Evolutionary conservation across 768 basidiomycete species (phyloP), one percentile per base, ranked within the genome.

Genomic region (Suillus cothurnatus): DNA sequence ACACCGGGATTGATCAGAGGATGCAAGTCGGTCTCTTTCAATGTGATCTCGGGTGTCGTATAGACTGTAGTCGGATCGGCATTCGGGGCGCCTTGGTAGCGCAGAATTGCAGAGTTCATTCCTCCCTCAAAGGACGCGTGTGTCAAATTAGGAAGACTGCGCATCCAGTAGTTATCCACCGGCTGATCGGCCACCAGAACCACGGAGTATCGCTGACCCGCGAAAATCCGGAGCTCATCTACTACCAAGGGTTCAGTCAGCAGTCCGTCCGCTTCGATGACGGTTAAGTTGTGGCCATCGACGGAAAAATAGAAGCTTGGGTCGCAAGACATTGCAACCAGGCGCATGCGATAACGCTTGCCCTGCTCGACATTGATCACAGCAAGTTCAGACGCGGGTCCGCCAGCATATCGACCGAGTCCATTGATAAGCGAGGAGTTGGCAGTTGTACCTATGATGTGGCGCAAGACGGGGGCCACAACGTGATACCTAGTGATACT

Each of bases 81-180:
- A 15, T 19, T 47, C 1, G 76, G 66, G 0, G 83, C 84, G 21
- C 83, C 83, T 14, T 47, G 64, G 70, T 87, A 87, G 15, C 83
- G 80, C 9, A 86, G 73, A 55, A 87, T 85, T 2, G 84, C 88
- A 14, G 82, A 85, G 71, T 85, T 88, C 31, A 84, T 67, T 23
- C 85, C 85, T 21, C 76, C 78, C 1, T 62, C 2, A 53, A 78
- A 79, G 19, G 66, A 64, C 3, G 72, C 17, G 17, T 63, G 67
- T 14, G 66, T 47, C 9, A 68, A 67, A 19, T 41, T 71, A 3
- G 81, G 77, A 23, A 73, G 31, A 0, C 82, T 80, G 19, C 83
- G 81, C 28, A 86, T 78, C 84, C 85, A 88, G 73, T 88, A 66
- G 64, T 80, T 80, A 41, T 65, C 73, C 3, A 77, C 68, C 1